A percentile compares a stretch with the other conserved stretches of the same genome.
Evolutionary conservation across 2,329 filamentous ascomycete species (phyloP).

Genomic region (Fusarium dlaminii): DNA sequence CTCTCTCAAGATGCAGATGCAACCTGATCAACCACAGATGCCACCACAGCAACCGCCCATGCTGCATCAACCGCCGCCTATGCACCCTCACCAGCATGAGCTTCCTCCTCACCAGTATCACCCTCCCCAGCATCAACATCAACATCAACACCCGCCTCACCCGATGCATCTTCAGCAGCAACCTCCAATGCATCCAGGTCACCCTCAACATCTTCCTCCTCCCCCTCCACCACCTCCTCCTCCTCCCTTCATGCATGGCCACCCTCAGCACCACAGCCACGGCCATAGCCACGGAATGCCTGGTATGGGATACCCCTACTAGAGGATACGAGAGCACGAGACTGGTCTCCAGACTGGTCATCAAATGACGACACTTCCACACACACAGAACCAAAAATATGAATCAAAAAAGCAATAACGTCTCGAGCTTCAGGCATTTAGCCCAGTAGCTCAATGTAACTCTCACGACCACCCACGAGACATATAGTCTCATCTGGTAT

Average conservation of each 20-base stretch:
- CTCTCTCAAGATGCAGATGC: constrained; percentile 38
- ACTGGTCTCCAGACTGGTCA: neutral
- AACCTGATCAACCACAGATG: constrained; percentile 27
- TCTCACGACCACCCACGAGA: constrained; percentile 16
- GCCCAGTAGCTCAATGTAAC: constrained; percentile 16
- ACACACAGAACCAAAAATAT: neutral
- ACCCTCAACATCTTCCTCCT: constrained; percentile 32
- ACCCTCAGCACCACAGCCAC: constrained; percentile 20
- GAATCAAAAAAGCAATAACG: constrained; percentile 8
- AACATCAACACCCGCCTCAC: constrained; percentile 28
- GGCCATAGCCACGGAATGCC: constrained; percentile 37
- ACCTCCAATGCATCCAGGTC: constrained; percentile 25
- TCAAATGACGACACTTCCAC: neutral
- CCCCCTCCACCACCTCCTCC: constrained; percentile 32
- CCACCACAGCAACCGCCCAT: constrained; percentile 27
- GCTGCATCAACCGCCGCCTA: constrained; percentile 28
- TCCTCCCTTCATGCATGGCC: constrained; percentile 38
- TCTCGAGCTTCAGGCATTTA: neutral
- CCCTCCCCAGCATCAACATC: constrained; percentile 29
- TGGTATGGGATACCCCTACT: constrained; percentile 43
- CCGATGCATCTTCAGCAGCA: constrained; percentile 19
- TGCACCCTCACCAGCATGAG: constrained; percentile 26
- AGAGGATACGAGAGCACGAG: constrained; percentile 7
- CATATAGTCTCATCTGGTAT: constrained; percentile 22
- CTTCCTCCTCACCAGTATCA: constrained; percentile 24